Evolutionary conservation across 1,284 basidiomycete species (phyloP).

Genomic region (Malassezia japonica): DNA sequence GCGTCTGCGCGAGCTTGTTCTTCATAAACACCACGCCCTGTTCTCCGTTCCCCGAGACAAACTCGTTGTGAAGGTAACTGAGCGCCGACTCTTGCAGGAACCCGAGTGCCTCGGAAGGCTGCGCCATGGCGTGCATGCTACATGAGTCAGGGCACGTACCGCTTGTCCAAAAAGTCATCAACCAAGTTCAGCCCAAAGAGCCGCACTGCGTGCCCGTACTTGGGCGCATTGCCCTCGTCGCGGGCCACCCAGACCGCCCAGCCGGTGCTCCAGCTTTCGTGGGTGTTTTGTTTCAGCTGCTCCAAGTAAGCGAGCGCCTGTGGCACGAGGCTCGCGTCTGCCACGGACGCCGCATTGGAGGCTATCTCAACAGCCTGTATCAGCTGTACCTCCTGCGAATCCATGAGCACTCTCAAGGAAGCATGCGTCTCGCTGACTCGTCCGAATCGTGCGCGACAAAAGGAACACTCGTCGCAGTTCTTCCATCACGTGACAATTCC

Average conservation of each 20-base stretch:
- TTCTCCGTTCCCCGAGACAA: constrained; percentile 34
- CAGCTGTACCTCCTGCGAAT: constrained; percentile 15
- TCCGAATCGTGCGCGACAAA: neutral
- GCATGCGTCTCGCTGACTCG: neutral
- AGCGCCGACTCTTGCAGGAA: constrained; percentile 41
- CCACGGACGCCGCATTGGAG: constrained; percentile 12
- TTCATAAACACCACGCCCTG: constrained; percentile 55
- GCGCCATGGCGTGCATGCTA: constrained; percentile 8
- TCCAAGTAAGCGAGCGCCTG: constrained; percentile 16
- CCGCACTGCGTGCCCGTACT: constrained; percentile 64
- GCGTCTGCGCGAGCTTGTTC: constrained; percentile 97
- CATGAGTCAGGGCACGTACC: constrained; percentile 54
- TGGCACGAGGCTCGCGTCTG: constrained; percentile 7
- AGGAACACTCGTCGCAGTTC: neutral
- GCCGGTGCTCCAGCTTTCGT: constrained; percentile 61
- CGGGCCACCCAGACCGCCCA: constrained; percentile 42
- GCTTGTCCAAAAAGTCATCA: constrained; percentile 73
- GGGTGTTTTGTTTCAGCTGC: constrained; percentile 46
- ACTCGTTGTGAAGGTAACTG: constrained; percentile 40
- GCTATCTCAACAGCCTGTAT: constrained; percentile 17
- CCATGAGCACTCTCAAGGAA: constrained; percentile 7
- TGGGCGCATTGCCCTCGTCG: constrained; percentile 56
- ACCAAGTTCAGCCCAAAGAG: constrained; percentile 76
- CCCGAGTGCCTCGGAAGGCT: constrained; percentile 32
- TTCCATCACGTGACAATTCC: constrained; percentile 10